Evolutionary conservation across 2,329 filamentous ascomycete species (phyloP), one percentile per base, ranked within the genome.

Genomic region (Talaromyces albobiverticillius): DNA sequence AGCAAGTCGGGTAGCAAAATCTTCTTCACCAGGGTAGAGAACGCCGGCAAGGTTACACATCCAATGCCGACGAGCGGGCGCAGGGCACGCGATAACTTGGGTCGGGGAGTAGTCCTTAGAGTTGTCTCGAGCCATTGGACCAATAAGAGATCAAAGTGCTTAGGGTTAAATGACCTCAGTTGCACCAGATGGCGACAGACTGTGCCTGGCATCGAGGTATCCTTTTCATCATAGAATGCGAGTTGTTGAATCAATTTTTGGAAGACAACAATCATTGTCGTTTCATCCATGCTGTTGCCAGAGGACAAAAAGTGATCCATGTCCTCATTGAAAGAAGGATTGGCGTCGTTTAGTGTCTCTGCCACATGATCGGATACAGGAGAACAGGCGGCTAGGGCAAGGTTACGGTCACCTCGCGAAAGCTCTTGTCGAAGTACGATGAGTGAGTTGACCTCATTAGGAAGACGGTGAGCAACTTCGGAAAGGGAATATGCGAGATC

Each of bases 291-390:
- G 41, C 70, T 69, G 58, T 67, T 73, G 20, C 76, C 75, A 13
- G 72, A 72, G 7, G 71, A 66, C 14, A 79, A 61, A 22, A 78
- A 64, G 42, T 76, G 75, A 55, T 78, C 73, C 29, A 79, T 63
- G 49, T 76, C 75, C 36, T 74, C 75, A 16, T 68, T 68, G 57
- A 75, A 76, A 3, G 69, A 67, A 9, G 71, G 63, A 51, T 73
- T 73, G 9, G 65, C 56, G 13, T 73, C 67, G 54, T 68, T 69
- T 31, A 76, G 61, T 3, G 67, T 63, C 42, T 76, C 72, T 13
- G 73, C 67, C 26, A 77, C 72, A 51, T 75, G 73, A 50, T 79
- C 76, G 8, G 76, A 78, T 3, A 78, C 70, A 11, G 76, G 76
- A 6, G 76, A 79, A 4, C 71, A 77, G 31, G 75, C 76, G 46